Conservation (phyloP, 768 basidiomycete genomes). For the Serendipita sp. region DNA sequence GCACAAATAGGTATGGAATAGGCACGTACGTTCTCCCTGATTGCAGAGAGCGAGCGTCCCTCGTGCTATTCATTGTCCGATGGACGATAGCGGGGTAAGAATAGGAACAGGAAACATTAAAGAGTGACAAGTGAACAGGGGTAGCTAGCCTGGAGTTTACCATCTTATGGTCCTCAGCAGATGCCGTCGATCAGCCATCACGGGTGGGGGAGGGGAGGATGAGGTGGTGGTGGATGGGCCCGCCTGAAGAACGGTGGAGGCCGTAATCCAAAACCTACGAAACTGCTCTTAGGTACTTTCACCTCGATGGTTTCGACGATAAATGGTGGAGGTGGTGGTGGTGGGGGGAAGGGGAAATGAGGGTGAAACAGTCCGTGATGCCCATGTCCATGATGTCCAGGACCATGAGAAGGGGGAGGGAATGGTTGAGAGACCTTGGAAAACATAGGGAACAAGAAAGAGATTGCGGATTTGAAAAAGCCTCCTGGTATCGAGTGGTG, state of each 20-base stretch:
- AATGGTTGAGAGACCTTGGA: neutral
- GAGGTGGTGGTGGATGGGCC: neutral
- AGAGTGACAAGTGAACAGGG: too few species aligned
- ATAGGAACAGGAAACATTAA: too few species aligned
- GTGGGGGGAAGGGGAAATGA: neutral
- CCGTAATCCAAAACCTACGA: neutral
- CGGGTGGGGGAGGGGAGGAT: too few species aligned
- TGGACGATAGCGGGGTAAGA: too few species aligned
- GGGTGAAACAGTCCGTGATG: neutral
- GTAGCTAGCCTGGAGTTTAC: too few species aligned
- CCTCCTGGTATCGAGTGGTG: neutral
- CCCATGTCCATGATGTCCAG: neutral
- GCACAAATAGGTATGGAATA: too few species aligned
- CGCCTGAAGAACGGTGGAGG: neutral
- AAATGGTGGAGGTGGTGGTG: conserved; percentile 1
- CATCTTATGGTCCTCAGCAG: too few species aligned
- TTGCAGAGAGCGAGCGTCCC: too few species aligned
- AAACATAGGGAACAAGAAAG: conserved; percentile 6
- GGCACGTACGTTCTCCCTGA: too few species aligned
- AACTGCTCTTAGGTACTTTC: neutral
- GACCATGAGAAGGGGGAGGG: neutral
- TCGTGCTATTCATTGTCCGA: too few species aligned
- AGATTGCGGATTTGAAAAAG: neutral
- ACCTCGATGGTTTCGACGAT: neutral
- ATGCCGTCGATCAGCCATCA: too few species aligned